These are phyloP conservation scores for Thraustochytrium sp. DNA, from an alignment of 352 stramenopile species.

Conservation along the genomic window DNA sequence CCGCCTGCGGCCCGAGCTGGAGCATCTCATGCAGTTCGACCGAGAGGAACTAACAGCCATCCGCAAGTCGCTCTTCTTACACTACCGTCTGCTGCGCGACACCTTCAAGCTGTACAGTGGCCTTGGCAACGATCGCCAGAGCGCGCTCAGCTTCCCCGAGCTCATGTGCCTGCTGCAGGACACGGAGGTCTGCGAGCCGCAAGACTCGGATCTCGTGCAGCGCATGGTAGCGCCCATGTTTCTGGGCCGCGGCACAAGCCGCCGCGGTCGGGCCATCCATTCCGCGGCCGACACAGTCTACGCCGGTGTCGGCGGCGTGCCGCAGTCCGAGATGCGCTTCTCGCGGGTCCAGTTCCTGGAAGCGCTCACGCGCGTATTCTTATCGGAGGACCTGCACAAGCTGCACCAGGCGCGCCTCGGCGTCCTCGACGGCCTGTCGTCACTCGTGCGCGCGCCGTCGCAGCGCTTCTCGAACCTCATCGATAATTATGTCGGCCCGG, in stretches of 20 bases:
- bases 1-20: not conserved
- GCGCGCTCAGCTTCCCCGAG: not conserved
- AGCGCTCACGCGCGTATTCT: not conserved
- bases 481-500: not conserved
- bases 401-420: not conserved
- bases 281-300: too few relatives aligned
- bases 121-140: not conserved
- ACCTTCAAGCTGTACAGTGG: conserved; percentile 22
- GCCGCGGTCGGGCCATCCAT: too few relatives aligned
- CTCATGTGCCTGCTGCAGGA: conserved; percentile 19
- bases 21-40: not conserved
- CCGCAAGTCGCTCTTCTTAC: not conserved
- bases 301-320: not conserved
- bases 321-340: not conserved
- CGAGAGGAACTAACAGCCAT: not conserved
- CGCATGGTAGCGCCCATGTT: not conserved
- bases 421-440: not conserved
- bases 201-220: conserved; percentile 3
- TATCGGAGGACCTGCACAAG: conserved; percentile 1
- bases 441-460: not conserved
- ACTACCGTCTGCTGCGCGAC: not conserved
- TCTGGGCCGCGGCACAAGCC: too few relatives aligned
- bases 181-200: not conserved
- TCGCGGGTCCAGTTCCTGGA: not conserved
- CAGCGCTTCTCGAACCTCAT: not conserved